These are phyloP conservation scores for Prototheca wickerhamii DNA, from an alignment of 163 green algal genomes.

Conservation along the genomic window DNA sequence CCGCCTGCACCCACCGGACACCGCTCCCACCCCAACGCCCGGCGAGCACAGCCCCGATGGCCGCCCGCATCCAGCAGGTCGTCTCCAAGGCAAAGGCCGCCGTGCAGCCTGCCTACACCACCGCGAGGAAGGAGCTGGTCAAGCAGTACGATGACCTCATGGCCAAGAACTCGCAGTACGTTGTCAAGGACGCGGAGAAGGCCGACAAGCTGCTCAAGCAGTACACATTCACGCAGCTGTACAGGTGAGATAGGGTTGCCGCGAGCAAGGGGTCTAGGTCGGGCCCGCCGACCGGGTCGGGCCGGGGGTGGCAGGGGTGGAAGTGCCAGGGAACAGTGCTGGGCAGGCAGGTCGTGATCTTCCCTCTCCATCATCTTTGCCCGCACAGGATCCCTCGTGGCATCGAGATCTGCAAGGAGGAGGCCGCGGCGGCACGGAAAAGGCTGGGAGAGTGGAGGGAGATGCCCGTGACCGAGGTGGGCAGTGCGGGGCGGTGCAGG, in stretches of 20 bases:
- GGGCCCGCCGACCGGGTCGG: too few relatives aligned
- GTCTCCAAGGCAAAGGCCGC: conserved; percentile 28
- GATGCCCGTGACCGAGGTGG: conserved; percentile 44
- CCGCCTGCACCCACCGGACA: too few relatives aligned
- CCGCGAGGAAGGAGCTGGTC: conserved; percentile 17
- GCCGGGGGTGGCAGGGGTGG: too few relatives aligned
- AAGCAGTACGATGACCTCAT: conserved; percentile 42
- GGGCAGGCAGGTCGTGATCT: neutral
- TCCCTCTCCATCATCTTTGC: neutral
- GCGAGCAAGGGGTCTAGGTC: too few relatives aligned
- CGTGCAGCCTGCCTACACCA: conserved; percentile 28
- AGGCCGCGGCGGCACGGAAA: conserved; percentile 25
- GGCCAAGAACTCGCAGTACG: conserved; percentile 47
- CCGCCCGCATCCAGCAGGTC: conserved; percentile 15
- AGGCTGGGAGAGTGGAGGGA: conserved; percentile 27
- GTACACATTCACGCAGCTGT: conserved; percentile 54
- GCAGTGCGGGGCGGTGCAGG: too few relatives aligned
- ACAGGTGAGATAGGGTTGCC: conserved; percentile 43
- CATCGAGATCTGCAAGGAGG: conserved; percentile 20
- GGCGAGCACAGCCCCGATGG: conserved; percentile 6
- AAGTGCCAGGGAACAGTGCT: neutral
- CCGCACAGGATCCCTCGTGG: neutral
- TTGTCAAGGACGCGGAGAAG: conserved; percentile 48
- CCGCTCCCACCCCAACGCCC: neutral
- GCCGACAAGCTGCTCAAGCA: conserved; percentile 57